These are phyloP conservation scores for Arachis monticola DNA, from an alignment of 331 rosid species.

Conservation along the genomic window DNA sequence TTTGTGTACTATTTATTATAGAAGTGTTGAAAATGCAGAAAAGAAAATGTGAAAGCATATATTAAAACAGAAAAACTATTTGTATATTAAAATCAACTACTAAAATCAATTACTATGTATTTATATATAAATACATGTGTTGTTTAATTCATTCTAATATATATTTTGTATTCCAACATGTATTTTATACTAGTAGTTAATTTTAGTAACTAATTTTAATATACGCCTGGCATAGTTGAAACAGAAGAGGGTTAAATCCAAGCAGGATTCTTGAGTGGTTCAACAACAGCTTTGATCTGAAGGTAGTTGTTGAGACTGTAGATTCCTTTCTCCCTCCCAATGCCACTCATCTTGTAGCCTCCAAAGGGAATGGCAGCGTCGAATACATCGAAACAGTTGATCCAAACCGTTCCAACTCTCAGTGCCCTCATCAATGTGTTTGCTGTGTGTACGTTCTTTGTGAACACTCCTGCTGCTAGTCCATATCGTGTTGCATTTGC, in stretches of 20 bases:
- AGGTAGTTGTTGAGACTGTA: conserved; percentile 67
- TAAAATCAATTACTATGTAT: too few relatives aligned
- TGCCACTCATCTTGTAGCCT: conserved; percentile 77
- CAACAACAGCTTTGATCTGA: conserved; percentile 73
- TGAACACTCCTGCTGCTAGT: conserved; percentile 75
- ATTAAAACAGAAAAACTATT: too few relatives aligned
- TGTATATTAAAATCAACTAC: too few relatives aligned
- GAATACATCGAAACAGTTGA: conserved; percentile 69
- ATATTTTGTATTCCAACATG: too few relatives aligned
- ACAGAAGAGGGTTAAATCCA: conserved; percentile 47
- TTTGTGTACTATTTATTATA: too few relatives aligned
- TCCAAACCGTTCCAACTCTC: conserved; percentile 66
- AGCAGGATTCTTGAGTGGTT: conserved; percentile 61
- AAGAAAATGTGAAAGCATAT: too few relatives aligned
- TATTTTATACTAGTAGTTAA: too few relatives aligned
- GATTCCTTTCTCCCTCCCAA: conserved; percentile 71
- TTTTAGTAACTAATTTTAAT: too few relatives aligned
- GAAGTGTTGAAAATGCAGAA: too few relatives aligned
- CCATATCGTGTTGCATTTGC: conserved; percentile 60
- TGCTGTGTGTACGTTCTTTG: conserved; percentile 58
- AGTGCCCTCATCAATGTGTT: conserved; percentile 63
- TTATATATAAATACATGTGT: too few relatives aligned
- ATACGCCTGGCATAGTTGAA: too few relatives aligned
- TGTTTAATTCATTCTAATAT: too few relatives aligned
- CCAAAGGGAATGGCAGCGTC: conserved; percentile 80